Evolutionary conservation across 1,284 basidiomycete species (phyloP), one percentile per base, ranked within the genome.

Genomic region (Polyporus tsugae): DNA sequence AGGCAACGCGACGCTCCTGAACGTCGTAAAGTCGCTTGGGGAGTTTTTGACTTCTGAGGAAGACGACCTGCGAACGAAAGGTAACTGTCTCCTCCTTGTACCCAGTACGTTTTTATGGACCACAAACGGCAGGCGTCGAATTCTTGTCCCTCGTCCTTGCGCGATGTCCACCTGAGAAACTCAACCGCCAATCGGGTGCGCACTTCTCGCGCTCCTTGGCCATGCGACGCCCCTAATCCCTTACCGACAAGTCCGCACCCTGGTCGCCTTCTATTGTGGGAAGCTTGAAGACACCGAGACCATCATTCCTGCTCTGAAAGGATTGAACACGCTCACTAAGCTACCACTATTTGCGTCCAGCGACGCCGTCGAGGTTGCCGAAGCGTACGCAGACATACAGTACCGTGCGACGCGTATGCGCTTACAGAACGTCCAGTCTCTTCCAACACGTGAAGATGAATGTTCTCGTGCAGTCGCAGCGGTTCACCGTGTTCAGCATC

Each of bases 21-120:
- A 91, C 67, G 82, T 99, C n/a, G 95, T 99, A 17, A 95, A 94
- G 75, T 89, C 90, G 25, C 85, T 98, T 0, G 95, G 95, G 41
- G 91, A 94, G 73, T 95, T 93, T 75, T 85, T 99, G 36, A 97
- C 94, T 0, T 91, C 93, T 1, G 94, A 96, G 72, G 93, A 97
- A 64, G 94, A 93, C 73, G 84, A 86, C 2, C 80, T 91, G 17
- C 86, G 97, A 49, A 87, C 89, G 6, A 95, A 95, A 83, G 97
- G 97, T 91, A 52, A 70, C 66, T 2, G 25, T 59, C 22, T 15
- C 22, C 36, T 25, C 25, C 38, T 38, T 19, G 7, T 6, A 5
- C 35, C 5, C 17, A 19, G 0, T 15, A 4, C 41, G 9, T 1
- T 62, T 63, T 65, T 46, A 70, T 66, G 49, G 55, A 57, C 46